Percentiles rank a stretch among this genome's conserved stretches.
These are phyloP conservation scores for Basidioascus undulatus DNA, from an alignment of 768 basidiomycete species.

Conservation along the genomic window DNA sequence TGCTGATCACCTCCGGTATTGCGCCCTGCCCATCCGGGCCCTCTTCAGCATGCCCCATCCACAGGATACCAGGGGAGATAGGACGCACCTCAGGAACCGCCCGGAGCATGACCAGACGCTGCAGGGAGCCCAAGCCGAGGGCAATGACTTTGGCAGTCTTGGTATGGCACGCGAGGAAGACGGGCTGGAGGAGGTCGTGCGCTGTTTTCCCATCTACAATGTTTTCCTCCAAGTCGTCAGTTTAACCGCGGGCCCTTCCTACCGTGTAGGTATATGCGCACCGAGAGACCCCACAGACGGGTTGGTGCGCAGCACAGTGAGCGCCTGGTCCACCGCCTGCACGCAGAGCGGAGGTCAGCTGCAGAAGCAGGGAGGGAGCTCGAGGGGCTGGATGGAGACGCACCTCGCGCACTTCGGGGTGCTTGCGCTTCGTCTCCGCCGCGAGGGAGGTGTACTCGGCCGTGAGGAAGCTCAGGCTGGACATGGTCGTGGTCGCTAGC, in stretches of 20 bases:
- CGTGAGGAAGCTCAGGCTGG: slow-evolving; percentile 13
- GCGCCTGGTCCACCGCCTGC: slow-evolving; percentile 66
- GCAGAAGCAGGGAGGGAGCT: background rate
- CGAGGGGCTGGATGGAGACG: slow-evolving; percentile 9
- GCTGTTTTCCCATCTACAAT: slow-evolving; percentile 47
- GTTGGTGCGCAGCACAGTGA: slow-evolving; percentile 51
- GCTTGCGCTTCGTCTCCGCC: slow-evolving; percentile 65
- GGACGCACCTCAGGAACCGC: slow-evolving; percentile 50
- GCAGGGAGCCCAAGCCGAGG: slow-evolving; percentile 70
- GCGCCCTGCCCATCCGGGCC: background rate
- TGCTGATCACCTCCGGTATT: slow-evolving; percentile 24
- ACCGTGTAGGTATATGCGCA: slow-evolving; percentile 19
- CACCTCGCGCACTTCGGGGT: slow-evolving; percentile 86
- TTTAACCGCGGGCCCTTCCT: background rate
- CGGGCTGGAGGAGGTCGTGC: slow-evolving; percentile 54
- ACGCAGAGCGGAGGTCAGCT: background rate
- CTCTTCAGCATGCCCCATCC: slow-evolving; percentile 1
- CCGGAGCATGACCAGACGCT: slow-evolving; percentile 64
- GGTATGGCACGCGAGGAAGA: slow-evolving; percentile 83
- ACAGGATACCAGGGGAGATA: no score
- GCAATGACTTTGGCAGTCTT: slow-evolving; percentile 84
- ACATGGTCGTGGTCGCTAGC: no score
- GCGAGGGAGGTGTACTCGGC: slow-evolving; percentile 37
- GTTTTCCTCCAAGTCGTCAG: slow-evolving; percentile 2
- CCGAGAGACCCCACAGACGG: slow-evolving; percentile 58